Conservation (phyloP, 768 basidiomycete genomes). For the Boletus rubropictus region DNA sequence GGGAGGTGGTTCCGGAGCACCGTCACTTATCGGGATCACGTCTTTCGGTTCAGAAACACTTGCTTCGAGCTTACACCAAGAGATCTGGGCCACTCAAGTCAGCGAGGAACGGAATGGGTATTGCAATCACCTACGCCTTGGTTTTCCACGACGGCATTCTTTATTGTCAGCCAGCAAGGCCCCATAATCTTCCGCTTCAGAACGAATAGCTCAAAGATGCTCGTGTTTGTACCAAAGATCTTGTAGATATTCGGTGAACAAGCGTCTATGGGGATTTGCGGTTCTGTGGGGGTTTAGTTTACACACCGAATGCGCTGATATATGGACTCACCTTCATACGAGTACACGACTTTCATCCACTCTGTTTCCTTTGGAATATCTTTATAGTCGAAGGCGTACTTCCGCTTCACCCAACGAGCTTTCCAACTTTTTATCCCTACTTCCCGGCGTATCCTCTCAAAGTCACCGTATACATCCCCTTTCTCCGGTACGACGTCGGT, state of each 20-base stretch:
- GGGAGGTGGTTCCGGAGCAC: conserved; percentile 75
- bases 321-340: conserved; percentile 66
- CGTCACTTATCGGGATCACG: conserved; percentile 75
- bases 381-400: conserved; percentile 79
- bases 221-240: conserved; percentile 89
- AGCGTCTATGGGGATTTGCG: conserved; percentile 60
- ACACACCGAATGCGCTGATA: background rate
- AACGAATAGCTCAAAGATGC: conserved; percentile 87
- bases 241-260: conserved; percentile 79
- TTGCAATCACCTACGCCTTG: conserved; percentile 58
- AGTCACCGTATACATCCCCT: conserved; percentile 75
- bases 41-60: conserved; percentile 81
- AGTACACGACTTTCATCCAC: conserved; percentile 93
- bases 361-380: conserved; percentile 77
- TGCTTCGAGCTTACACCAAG: conserved; percentile 95
- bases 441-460: conserved; percentile 71
- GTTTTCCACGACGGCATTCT: conserved; percentile 65
- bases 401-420: conserved; percentile 79
- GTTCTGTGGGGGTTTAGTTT: conserved; percentile 14
- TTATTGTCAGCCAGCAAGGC: conserved; percentile 91
- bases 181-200: conserved; percentile 98
- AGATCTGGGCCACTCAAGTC: conserved; percentile 50
- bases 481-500: conserved; percentile 70
- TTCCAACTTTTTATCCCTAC: conserved; percentile 71
- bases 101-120: background rate